Evolutionary conservation across 179 eudicot species (phyloP).

Genomic region (Beta corolliflora): DNA sequence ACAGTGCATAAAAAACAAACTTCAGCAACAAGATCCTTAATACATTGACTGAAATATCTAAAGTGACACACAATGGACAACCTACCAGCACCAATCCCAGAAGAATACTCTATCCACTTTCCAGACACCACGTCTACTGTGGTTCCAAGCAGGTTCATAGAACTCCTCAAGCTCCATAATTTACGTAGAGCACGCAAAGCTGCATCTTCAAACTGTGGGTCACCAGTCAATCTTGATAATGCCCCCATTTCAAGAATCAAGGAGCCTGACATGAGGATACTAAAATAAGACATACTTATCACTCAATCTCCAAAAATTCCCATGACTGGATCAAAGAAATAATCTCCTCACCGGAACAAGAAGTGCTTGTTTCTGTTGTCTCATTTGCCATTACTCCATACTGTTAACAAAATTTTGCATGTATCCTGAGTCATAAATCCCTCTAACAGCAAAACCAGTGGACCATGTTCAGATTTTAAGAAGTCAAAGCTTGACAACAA

Average conservation of each 20-base stretch:
- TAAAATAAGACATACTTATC: constrained; percentile 25
- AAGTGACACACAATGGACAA: constrained; percentile 11
- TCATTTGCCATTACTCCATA: constrained; percentile 93
- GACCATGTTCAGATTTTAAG: constrained; percentile 35
- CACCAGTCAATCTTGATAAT: constrained; percentile 85
- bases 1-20: constrained; percentile 20
- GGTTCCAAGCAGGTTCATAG: constrained; percentile 91
- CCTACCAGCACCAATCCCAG: constrained; percentile 97
- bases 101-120: constrained; percentile 85
- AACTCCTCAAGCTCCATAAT: constrained; percentile 96
- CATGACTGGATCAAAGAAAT: neutral
- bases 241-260: constrained; percentile 98
- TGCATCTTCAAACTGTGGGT: constrained; percentile 74
- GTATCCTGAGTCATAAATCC: constrained; percentile 54
- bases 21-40: constrained; percentile 9
- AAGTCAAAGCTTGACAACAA: constrained; percentile 15
- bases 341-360: constrained; percentile 80
- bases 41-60: neutral
- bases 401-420: constrained; percentile 72
- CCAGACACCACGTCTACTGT: constrained; percentile 89
- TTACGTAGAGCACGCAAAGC: constrained; percentile 87
- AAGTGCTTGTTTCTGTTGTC: constrained; percentile 98
- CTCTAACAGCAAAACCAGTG: constrained; percentile 50
- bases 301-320: neutral
- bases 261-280: constrained; percentile 59